phyloP scores from a whole-genome alignment of 179 eudicot genomes.

The Vitellaria paradoxa region DNA sequence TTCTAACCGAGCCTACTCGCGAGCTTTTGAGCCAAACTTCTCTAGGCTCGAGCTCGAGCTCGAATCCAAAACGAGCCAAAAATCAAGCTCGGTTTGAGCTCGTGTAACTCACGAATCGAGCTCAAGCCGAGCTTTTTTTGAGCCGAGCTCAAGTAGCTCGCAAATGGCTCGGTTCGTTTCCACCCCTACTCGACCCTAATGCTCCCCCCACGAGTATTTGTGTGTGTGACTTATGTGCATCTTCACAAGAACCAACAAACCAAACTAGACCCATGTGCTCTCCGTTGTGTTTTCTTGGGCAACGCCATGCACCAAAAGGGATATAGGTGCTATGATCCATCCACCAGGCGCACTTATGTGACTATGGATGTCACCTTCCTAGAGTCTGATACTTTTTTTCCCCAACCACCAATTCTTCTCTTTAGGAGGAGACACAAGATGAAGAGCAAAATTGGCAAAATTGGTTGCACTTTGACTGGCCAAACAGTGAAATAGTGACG shows the following conservation, averaged over 20 bases:
- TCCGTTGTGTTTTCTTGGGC: not conserved
- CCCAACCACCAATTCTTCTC: not conserved
- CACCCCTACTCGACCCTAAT: not conserved
- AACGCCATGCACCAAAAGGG: not conserved
- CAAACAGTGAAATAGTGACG: not conserved
- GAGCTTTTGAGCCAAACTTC: too few relatives aligned
- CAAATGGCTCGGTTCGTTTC: too few relatives aligned
- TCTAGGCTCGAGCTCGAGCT: too few relatives aligned
- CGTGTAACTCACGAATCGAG: too few relatives aligned
- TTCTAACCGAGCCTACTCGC: too few relatives aligned
- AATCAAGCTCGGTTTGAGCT: too few relatives aligned
- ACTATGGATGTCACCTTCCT: conserved; percentile 13
- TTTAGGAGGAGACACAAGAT: conserved; percentile 3
- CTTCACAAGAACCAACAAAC: not conserved
- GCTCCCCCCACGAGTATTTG: conserved; percentile 3
- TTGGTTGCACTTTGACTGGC: not conserved
- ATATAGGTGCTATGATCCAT: not conserved
- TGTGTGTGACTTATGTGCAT: not conserved
- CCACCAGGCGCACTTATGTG: not conserved
- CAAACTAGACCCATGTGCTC: conserved; percentile 1
- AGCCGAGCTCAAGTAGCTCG: too few relatives aligned
- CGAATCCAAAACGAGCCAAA: too few relatives aligned
- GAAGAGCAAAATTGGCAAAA: not conserved
- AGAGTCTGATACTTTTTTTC: not conserved
- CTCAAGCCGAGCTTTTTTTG: too few relatives aligned